A percentile compares a stretch with the other conserved stretches of the same genome.
phyloP scores from a whole-genome alignment of 169 alveolate genomes.

The Eimeria sp. region DNA sequence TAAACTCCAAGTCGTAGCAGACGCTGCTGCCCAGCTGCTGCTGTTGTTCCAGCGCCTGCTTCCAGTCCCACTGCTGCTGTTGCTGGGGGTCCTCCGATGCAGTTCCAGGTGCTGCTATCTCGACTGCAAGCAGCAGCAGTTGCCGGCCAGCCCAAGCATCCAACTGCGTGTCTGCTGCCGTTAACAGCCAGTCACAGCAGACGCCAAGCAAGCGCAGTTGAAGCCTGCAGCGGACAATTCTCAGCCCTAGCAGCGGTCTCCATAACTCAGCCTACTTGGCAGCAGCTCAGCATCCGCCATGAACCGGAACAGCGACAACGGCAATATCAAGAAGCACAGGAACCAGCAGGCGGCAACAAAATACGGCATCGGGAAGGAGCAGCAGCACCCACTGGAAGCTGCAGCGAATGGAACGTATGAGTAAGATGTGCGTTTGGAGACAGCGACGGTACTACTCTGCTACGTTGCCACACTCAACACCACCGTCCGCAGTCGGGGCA shows the following conservation, averaged over 20 bases:
- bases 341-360: neutral
- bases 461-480: neutral
- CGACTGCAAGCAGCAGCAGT: constrained; percentile 76
- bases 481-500: neutral
- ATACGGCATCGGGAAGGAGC: neutral
- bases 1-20: neutral
- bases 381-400: neutral
- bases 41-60: constrained; percentile 24
- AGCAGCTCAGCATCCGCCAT: neutral
- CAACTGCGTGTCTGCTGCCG: constrained; percentile 70
- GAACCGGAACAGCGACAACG: neutral
- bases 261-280: neutral
- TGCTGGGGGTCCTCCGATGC: constrained; percentile 77
- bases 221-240: neutral
- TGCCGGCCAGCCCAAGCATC: constrained; percentile 78
- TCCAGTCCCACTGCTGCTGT: constrained; percentile 49
- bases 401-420: neutral
- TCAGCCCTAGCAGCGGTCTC: neutral
- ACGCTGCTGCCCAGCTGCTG: neutral
- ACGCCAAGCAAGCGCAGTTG: constrained; percentile 61
- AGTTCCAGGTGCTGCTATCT: constrained; percentile 72
- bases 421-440: neutral
- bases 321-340: neutral
- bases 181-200: constrained; percentile 62
- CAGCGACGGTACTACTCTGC: neutral